Percentiles rank a stretch among this genome's conserved stretches.
These are phyloP conservation scores for Monosporascus sp. DNA, from an alignment of 2,329 filamentous ascomycete genomes.

Conservation along the genomic window DNA sequence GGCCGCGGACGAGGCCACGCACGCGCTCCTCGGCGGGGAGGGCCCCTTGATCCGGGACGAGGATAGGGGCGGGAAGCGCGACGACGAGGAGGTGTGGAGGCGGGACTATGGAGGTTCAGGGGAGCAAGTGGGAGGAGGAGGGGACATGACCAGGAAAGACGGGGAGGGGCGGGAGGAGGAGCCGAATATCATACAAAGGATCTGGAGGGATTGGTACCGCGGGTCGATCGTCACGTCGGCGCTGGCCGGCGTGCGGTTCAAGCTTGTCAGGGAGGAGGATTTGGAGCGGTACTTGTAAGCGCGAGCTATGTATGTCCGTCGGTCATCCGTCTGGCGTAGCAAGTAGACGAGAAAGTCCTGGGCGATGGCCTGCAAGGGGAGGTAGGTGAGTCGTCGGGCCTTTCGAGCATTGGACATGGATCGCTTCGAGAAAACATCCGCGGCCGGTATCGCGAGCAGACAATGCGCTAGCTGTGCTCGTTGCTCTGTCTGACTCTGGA, in stretches of 20 bases:
- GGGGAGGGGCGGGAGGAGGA: slow-evolving; percentile 13
- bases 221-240: slow-evolving; percentile 34
- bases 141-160: not conserved
- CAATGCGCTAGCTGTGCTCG: too few species aligned
- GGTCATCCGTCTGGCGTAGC: too few species aligned
- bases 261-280: slow-evolving; percentile 38
- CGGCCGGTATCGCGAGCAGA: too few species aligned
- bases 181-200: slow-evolving; percentile 38
- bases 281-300: slow-evolving; percentile 25
- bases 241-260: slow-evolving; percentile 37
- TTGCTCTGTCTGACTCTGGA: too few species aligned
- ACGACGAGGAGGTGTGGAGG: not conserved
- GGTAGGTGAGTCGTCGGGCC: too few species aligned
- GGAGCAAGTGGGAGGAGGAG: not conserved
- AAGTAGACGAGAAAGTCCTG: too few species aligned
- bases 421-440: too few species aligned
- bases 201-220: slow-evolving; percentile 41
- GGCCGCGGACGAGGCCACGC: slow-evolving; percentile 28
- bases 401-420: too few species aligned
- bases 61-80: not conserved
- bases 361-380: too few species aligned
- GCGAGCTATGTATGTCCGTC: not conserved
- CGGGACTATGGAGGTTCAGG: not conserved
- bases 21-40: slow-evolving; percentile 21
- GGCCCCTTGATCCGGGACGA: slow-evolving; percentile 12